Percentiles rank a stretch among this genome's conserved stretches.
phyloP scores from a whole-genome alignment of 805 yeast species.

The Sugiyamaella valdiviana region DNA sequence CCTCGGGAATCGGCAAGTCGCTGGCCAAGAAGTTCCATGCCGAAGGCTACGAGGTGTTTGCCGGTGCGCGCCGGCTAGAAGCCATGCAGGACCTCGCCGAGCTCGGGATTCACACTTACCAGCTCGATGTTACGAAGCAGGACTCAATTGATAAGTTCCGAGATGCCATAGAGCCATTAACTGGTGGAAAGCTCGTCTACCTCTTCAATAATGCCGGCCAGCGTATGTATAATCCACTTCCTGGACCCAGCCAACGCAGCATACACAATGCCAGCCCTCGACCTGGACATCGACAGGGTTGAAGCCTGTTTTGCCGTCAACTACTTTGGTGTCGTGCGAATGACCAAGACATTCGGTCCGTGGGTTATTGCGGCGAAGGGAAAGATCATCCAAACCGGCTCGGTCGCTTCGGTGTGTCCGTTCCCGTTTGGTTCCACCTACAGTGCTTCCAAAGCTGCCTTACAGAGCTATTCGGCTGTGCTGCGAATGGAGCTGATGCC shows the following conservation, averaged over 20 bases:
- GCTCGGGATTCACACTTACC: constrained; percentile 41
- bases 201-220: constrained; percentile 74
- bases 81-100: constrained; percentile 48
- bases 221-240: neutral
- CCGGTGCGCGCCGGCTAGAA: constrained; percentile 64
- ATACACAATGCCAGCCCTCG: constrained; percentile 65
- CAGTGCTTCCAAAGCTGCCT: constrained; percentile 66
- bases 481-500: constrained; percentile 64
- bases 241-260: constrained; percentile 28
- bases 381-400: constrained; percentile 67
- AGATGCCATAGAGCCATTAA: constrained; percentile 27
- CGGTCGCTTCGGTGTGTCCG: constrained; percentile 58
- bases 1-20: constrained; percentile 19
- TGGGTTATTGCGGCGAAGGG: constrained; percentile 61
- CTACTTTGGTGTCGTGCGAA: constrained; percentile 61
- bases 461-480: constrained; percentile 61
- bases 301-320: constrained; percentile 55
- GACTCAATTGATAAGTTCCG: constrained; percentile 42
- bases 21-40: constrained; percentile 15
- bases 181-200: constrained; percentile 44
- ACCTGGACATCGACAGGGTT: constrained; percentile 51
- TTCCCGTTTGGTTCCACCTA: constrained; percentile 69
- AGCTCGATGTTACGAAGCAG: constrained; percentile 52
- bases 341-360: constrained; percentile 52
- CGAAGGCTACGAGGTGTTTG: constrained; percentile 42